Evolutionary conservation across 2,329 filamentous ascomycete species (phyloP).

Genomic region (Exophiala sp.): DNA sequence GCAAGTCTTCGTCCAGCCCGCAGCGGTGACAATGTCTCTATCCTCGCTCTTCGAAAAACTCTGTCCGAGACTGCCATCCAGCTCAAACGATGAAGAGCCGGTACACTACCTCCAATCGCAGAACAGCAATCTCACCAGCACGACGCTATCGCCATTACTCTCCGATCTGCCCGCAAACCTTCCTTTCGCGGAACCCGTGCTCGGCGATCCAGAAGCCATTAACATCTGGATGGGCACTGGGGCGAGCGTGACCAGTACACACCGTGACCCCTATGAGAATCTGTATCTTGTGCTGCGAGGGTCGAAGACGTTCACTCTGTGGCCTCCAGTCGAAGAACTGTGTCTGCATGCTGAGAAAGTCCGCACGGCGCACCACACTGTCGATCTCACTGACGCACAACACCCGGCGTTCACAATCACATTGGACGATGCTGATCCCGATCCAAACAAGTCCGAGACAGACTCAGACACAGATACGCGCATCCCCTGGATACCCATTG

Average conservation of each 20-base stretch:
- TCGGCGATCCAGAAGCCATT: conserved; percentile 26
- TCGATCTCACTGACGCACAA: background rate
- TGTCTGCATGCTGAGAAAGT: conserved; percentile 20
- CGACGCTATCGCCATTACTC: conserved; percentile 16
- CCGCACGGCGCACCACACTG: conserved; percentile 3
- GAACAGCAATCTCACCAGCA: conserved; percentile 26
- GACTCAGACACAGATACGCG: background rate
- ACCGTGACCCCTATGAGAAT: conserved; percentile 30
- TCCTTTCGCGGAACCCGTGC: conserved; percentile 18
- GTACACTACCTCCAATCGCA: conserved; percentile 30
- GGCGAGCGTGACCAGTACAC: conserved; percentile 25
- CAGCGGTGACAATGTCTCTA: conserved; percentile 20
- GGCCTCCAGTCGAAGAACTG: conserved; percentile 25
- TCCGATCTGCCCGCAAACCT: conserved; percentile 19
- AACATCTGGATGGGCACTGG: conserved; percentile 29
- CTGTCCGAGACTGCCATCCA: background rate
- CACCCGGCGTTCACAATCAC: background rate
- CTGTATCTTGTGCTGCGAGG: conserved; percentile 27
- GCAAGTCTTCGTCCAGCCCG: conserved; percentile 26
- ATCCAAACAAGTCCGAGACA: background rate
- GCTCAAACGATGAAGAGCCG: background rate
- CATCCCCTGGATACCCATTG: conserved; percentile 28
- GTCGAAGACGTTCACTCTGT: conserved; percentile 27
- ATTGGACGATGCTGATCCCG: background rate
- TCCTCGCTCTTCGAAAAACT: conserved; percentile 21